phyloP scores from a whole-genome alignment of 2,329 filamentous ascomycete species.

The Alternaria brassicicola region DNA sequence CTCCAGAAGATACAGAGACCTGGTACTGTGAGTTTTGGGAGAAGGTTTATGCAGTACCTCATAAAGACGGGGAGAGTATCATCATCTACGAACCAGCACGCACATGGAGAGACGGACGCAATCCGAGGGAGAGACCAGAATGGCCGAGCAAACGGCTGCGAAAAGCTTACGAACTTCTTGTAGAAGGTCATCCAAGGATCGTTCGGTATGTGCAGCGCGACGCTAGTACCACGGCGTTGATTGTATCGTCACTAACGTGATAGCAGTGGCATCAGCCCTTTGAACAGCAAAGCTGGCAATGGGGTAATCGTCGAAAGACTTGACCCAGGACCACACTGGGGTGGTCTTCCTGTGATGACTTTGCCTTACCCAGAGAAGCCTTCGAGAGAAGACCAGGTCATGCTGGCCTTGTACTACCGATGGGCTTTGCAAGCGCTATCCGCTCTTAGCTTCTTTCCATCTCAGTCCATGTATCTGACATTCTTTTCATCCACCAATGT shows the following conservation, averaged over 20 bases:
- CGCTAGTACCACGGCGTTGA: too few relatives aligned
- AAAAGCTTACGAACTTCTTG: not conserved
- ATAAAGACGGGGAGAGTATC: not conserved
- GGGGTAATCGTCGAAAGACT: conserved; percentile 7
- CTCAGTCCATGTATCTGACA: conserved; percentile 5
- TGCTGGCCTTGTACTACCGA: conserved; percentile 15
- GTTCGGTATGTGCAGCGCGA: not conserved
- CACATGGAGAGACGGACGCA: not conserved
- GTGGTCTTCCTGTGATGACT: conserved; percentile 6
- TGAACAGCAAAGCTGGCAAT: not conserved
- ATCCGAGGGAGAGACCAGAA: not conserved
- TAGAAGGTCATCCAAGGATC: not conserved
- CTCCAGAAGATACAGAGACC: not conserved
- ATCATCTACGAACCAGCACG: not conserved
- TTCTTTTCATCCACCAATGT: conserved; percentile 8
- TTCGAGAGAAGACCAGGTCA: conserved; percentile 1
- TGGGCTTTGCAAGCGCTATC: conserved; percentile 17
- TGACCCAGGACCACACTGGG: not conserved
- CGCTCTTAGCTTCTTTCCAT: conserved; percentile 7
- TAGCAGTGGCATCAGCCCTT: not conserved
- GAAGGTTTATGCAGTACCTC: not conserved
- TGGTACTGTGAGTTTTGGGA: conserved; percentile 4
- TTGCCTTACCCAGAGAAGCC: not conserved
- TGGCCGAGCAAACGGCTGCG: not conserved
- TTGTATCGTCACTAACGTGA: not conserved